Conservation (phyloP, 2,329 filamentous ascomycete species). For the Allantophomopsis lycopodina region DNA sequence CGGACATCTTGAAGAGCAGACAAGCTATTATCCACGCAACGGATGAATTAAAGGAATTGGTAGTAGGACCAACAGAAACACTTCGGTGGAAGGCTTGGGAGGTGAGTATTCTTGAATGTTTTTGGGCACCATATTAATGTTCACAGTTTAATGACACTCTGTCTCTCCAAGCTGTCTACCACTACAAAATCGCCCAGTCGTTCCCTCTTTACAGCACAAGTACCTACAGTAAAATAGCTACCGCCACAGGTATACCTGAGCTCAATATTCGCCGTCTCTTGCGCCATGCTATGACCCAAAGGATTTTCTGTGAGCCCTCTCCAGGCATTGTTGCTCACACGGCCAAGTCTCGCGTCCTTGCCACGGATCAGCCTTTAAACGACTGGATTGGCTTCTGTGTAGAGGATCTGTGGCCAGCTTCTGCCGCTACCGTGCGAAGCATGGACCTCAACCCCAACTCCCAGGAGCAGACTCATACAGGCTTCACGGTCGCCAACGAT, state of each 20-base stretch:
- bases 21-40: constrained; percentile 33
- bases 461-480: constrained; percentile 31
- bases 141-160: constrained; percentile 33
- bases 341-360: constrained; percentile 34
- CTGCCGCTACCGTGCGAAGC: constrained; percentile 30
- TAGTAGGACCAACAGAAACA: constrained; percentile 34
- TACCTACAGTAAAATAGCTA: constrained; percentile 28
- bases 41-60: constrained; percentile 30
- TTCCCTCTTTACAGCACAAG: constrained; percentile 32
- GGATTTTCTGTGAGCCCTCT: constrained; percentile 36
- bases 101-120: constrained; percentile 20
- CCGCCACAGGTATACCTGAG: constrained; percentile 29
- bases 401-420: constrained; percentile 36
- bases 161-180: constrained; percentile 34
- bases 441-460: constrained; percentile 30
- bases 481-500: constrained; percentile 35
- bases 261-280: constrained; percentile 35
- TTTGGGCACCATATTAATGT: neutral
- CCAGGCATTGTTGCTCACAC: constrained; percentile 40
- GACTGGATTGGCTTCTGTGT: constrained; percentile 41
- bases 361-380: constrained; percentile 30
- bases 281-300: constrained; percentile 42
- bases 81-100: constrained; percentile 37
- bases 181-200: constrained; percentile 35
- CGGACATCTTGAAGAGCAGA: constrained; percentile 29